Base-by-base conservation (phyloP, 345 rosid genomes). In the Syzygium aqueum region DNA sequence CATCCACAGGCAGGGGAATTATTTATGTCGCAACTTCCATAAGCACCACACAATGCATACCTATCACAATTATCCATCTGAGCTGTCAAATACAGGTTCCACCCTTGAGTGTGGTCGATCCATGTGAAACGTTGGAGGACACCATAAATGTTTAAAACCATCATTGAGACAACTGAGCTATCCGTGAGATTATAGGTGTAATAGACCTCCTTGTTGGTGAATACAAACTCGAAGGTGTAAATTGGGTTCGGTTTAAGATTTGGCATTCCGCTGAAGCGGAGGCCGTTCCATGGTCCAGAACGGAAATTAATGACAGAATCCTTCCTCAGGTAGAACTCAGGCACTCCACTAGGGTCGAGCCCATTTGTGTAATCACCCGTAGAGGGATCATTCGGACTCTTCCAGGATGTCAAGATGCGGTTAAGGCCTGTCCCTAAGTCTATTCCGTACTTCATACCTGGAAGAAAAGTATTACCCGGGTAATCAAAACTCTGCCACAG, bases 401-500 rank as follows among this genome's bases (percentile, higher is more conserved):
- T 88, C 94, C 94, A 93, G 4, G 94, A 89, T 9, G 88, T 87
- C 40, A 93, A 40, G 85, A 52, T 85, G 83, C 89, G 89, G 28
- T 93, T 86, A 28, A 84, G 28, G 43, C 92, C 91, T 1, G 90
- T 87, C 5, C 33, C 23, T 8, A 92, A 88, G 85, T 92, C 88
- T 87, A 90, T 89, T 23, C 95, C 94, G n/a, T 93, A 63, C 85
- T 93, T 94, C 95, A 94, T 88, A 27, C 86, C 94, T 22, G 94
- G 90, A 52, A 94, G 57, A 43, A 93, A 61, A 46, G 92, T 93
- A 85, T 93, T 91, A 16, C 91, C 90, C 25, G 91, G 93, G 83
- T 92, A 59, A 84, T 94, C 94, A 83, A 93, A 94, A 83, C 94
- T 93, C 88, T 94, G 94, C 95, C 95, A 94, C 84, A 94, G 40